A percentile compares a stretch with the other conserved stretches of the same genome.
Evolutionary conservation across 352 stramenopile genomes (phyloP).

Genomic region (Globisporangium parvum): DNA sequence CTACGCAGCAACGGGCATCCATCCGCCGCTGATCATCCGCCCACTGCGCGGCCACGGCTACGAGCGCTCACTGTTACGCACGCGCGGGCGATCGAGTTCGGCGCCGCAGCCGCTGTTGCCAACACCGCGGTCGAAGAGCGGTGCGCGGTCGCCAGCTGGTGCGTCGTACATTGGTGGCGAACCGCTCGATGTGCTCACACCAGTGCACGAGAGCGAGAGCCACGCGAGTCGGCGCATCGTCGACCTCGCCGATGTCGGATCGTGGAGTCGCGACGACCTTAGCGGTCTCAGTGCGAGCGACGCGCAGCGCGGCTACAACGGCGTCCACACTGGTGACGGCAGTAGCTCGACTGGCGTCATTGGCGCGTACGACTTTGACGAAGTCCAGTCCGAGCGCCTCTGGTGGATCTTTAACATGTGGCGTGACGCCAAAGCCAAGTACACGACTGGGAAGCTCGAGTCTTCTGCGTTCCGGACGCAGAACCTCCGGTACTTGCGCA

Average conservation of each 20-base stretch:
- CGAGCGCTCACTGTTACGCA: conserved; percentile 24
- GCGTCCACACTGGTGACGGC: conserved; percentile 32
- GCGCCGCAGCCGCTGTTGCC: conserved; percentile 34
- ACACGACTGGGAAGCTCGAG: conserved; percentile 66
- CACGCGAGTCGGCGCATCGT: conserved; percentile 25
- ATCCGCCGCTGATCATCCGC: conserved; percentile 10
- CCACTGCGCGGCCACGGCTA: conserved; percentile 9
- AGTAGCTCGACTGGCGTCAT: conserved; percentile 51
- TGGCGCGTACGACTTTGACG: conserved; percentile 72
- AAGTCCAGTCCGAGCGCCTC: conserved; percentile 72
- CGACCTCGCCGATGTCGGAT: conserved; percentile 50
- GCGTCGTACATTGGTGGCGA: conserved; percentile 1
- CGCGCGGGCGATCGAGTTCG: conserved; percentile 48
- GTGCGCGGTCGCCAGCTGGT: not conserved
- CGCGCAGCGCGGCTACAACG: conserved; percentile 4
- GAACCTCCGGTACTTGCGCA: conserved; percentile 67
- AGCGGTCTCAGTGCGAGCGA: conserved; percentile 22
- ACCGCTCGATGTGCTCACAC: conserved; percentile 15
- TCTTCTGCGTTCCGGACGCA: conserved; percentile 53
- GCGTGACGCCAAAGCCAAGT: conserved; percentile 57
- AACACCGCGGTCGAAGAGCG: conserved; percentile 1
- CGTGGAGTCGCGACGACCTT: conserved; percentile 19
- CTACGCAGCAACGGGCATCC: conserved; percentile 2
- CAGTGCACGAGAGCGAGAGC: conserved; percentile 16
- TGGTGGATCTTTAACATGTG: conserved; percentile 84